Conservation (phyloP, 2,329 filamentous ascomycete species). For the Fusarium nodosum region DNA sequence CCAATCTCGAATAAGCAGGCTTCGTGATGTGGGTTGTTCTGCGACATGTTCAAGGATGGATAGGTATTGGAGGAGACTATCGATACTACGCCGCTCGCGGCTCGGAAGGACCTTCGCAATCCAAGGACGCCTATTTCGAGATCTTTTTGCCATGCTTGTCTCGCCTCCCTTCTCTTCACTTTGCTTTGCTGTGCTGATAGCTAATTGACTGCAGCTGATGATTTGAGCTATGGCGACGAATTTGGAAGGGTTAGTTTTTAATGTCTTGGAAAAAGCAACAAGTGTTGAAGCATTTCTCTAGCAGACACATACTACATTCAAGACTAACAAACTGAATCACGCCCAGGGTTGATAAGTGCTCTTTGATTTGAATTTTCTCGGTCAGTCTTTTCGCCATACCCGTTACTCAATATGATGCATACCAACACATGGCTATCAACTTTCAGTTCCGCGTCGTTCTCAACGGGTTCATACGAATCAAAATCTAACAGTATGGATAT, state of each 20-base stretch:
- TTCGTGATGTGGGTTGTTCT: conserved; percentile 28
- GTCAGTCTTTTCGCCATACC: not conserved
- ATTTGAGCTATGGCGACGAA: conserved; percentile 50
- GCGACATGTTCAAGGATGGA: conserved; percentile 42
- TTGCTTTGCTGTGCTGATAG: not conserved
- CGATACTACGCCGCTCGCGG: conserved; percentile 30
- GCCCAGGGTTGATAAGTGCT: conserved; percentile 5
- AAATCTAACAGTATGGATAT: too few relatives aligned
- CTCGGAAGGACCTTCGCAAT: conserved; percentile 35
- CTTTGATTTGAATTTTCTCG: conserved; percentile 4
- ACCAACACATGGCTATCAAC: conserved; percentile 19
- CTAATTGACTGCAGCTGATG: conserved; percentile 39
- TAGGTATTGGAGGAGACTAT: conserved; percentile 48
- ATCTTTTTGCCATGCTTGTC: conserved; percentile 31
- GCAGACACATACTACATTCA: not conserved
- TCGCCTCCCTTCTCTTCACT: not conserved
- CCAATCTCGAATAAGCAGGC: conserved; percentile 47
- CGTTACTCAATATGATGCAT: conserved; percentile 35
- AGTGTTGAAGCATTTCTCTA: conserved; percentile 15
- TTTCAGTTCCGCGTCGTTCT: conserved; percentile 13
- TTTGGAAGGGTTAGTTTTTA: conserved; percentile 55
- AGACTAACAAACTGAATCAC: not conserved
- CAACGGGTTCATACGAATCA: conserved; percentile 12
- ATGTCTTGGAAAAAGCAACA: conserved; percentile 37
- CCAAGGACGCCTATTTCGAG: conserved; percentile 52